A percentile compares a stretch with the other conserved stretches of the same genome.
Conservation (phyloP, 2,329 filamentous ascomycete genomes). For the Trichoderma sp. region DNA sequence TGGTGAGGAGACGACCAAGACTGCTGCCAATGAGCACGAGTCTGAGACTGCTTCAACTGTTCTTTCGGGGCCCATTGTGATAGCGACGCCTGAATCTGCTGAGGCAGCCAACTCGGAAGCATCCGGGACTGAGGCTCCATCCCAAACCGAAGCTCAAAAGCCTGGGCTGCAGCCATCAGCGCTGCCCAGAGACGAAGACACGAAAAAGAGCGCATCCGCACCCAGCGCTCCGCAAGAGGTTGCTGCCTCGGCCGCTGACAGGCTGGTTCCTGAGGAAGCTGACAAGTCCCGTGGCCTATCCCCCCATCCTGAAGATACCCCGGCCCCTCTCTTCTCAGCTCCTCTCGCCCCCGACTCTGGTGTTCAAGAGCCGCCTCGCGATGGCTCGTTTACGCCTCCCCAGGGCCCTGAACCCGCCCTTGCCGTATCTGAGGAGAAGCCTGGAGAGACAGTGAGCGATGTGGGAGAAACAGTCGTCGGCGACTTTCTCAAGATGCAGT, state of each 20-base stretch:
- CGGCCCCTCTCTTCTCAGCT: slow-evolving; percentile 60
- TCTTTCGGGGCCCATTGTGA: slow-evolving; percentile 9
- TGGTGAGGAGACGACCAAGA: neutral
- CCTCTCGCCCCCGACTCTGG: slow-evolving; percentile 38
- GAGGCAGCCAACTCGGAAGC: neutral
- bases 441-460: slow-evolving; percentile 27
- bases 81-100: slow-evolving; percentile 1
- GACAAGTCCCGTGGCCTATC: slow-evolving; percentile 43
- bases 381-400: neutral
- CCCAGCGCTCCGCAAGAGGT: slow-evolving; percentile 26
- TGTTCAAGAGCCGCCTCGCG: slow-evolving; percentile 34
- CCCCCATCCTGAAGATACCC: slow-evolving; percentile 67
- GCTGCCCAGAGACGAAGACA: slow-evolving; percentile 2
- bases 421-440: slow-evolving; percentile 24
- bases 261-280: slow-evolving; percentile 27
- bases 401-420: slow-evolving; percentile 7
- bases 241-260: slow-evolving; percentile 30
- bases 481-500: slow-evolving; percentile 92
- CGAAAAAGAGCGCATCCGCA: slow-evolving; percentile 12
- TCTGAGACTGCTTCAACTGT: neutral
- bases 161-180: slow-evolving; percentile 12
- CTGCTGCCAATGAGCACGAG: neutral
- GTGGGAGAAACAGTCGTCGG: slow-evolving; percentile 75
- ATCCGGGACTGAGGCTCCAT: neutral
- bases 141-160: neutral